Evolutionary conservation across 345 rosid species (phyloP), one percentile per base, ranked within the genome.

Genomic region (Ailanthus altissimus): DNA sequence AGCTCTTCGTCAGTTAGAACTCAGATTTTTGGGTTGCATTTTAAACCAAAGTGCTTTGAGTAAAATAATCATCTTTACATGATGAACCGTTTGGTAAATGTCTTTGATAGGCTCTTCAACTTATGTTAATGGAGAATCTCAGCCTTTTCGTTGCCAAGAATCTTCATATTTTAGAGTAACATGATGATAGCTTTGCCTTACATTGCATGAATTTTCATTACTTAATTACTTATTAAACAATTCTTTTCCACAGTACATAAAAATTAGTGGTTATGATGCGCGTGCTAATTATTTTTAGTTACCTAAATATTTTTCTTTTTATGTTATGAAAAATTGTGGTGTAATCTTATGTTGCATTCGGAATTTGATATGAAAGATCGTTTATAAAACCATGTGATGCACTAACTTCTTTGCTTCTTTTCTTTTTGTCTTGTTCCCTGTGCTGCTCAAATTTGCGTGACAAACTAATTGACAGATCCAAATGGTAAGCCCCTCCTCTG

Each of bases 401-500:
- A 53, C 71, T 75, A 53, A 75, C 58, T 26, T 46, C 3, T 14
- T 10, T 47, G 46, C 15, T 14, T 75, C 26, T 43, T 7, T n/a
- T 54, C 59, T n/a, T 8, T 67, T 59, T 53, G 21, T 64, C 62
- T 6, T 67, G 46, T 12, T 36, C 43, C 11, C 7, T 32, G 13
- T 18, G 66, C 43, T 32, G 67, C 46, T 67, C 45, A 21, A 71
- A 20, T 70, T 70, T 20, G 10, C 6, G 4, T 53, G 61, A 53
- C 36, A 43, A 60, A 70, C 21, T 36, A 36, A 62, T 50, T 25
- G 20, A 58, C 67, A 85, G 88, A 85, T 73, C 88, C 88, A 36
- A 85, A 85, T 57, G 88, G 88, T 85, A 23, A 82, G 78, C 25
- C 7, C 25, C 50, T 76, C 9, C 13, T 13, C 21, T n/a, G n/a